Base-by-base conservation (phyloP, 805 yeast species). In the Scheffersomyces stipitis region DNA sequence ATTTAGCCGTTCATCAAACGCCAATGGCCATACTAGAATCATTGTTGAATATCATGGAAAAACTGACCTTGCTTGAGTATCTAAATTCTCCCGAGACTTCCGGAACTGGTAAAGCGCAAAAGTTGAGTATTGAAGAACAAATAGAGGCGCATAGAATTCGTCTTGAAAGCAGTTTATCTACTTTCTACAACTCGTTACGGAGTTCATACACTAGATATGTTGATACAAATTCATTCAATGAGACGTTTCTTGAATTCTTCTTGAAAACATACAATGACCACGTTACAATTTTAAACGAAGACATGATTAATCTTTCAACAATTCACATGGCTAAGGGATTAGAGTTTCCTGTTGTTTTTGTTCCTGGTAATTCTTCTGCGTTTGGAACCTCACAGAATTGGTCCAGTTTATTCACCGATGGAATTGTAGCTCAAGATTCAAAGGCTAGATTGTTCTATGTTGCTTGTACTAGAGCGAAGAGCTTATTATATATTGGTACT, bases 291-390 rank as follows among this genome's bases (percentile, higher is more conserved):
- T 47, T 31, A 30, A 54, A 44, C 30, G 52, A 35, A 42, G 61
- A 41, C 41, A 56, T 27, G 53, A 67, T 83, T 5, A 78, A 77
- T 34, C 46, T 83, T 1, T 78, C 88, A 0, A 85, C 91, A 0
- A 75, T 85, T 2, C 91, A 85, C 55, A 69, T 86, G 0, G 79
- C 90, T 1, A 85, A 85, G 47, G 91, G 93, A 0, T 55, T 83
- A 4, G 89, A 84, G 43, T 83, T 78, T 47, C 88, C 89, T 0
- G 66, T 82, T 9, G 87, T 81, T 1, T 83, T 83, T 54, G 46
- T 82, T 33, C 37, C 40, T 34, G 49, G 54, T 28, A 15, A 39
- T n/a, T 26, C 29, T 14, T 34, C 30, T 31, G 24, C 26, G 18
- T 26, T n/a, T 30, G 31, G 22, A 16, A 26, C 8, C 22, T 15